A percentile compares a stretch with the other conserved stretches of the same genome.
These are phyloP conservation scores for Monosporascus sp. DNA, from an alignment of 2,329 filamentous ascomycete genomes.

Conservation along the genomic window DNA sequence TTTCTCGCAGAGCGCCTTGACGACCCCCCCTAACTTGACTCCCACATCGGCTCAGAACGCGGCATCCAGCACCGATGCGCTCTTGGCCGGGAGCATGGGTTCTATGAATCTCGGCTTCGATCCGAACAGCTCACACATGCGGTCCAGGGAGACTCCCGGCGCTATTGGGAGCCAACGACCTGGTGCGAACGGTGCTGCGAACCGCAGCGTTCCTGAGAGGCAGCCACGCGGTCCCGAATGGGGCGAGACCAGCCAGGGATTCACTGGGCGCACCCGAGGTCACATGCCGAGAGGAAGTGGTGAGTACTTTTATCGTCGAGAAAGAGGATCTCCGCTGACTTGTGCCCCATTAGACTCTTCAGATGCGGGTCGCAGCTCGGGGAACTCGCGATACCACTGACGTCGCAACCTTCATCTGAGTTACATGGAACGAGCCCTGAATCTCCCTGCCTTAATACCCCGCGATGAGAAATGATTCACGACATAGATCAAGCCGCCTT, in stretches of 20 bases:
- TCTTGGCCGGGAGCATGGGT: constrained; percentile 28
- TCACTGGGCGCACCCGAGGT: constrained; percentile 49
- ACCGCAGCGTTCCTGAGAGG: constrained; percentile 48
- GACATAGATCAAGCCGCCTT: constrained; percentile 27
- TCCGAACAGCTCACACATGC: constrained; percentile 30
- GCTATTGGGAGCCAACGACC: constrained; percentile 63
- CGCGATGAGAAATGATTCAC: constrained; percentile 31
- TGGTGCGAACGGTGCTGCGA: constrained; percentile 38
- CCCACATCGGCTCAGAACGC: constrained; percentile 29
- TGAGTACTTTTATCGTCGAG: constrained; percentile 27
- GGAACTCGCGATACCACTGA: constrained; percentile 26
- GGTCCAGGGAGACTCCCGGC: constrained; percentile 47
- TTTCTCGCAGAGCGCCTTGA: constrained; percentile 26
- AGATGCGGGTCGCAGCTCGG: constrained; percentile 26
- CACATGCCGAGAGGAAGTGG: constrained; percentile 59
- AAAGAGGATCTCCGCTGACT: constrained; percentile 4
- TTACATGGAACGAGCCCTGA: constrained; percentile 8
- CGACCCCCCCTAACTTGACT: constrained; percentile 28
- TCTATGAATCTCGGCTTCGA: constrained; percentile 50
- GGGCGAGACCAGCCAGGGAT: constrained; percentile 47
- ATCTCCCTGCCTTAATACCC: constrained; percentile 12
- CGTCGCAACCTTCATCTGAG: constrained; percentile 1
- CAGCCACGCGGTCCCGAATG: constrained; percentile 62
- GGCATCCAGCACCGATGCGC: constrained; percentile 25
- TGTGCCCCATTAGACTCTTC: constrained; percentile 23